Base-by-base conservation (phyloP, 1,284 basidiomycete species). In the Hemileia vastatrix region DNA sequence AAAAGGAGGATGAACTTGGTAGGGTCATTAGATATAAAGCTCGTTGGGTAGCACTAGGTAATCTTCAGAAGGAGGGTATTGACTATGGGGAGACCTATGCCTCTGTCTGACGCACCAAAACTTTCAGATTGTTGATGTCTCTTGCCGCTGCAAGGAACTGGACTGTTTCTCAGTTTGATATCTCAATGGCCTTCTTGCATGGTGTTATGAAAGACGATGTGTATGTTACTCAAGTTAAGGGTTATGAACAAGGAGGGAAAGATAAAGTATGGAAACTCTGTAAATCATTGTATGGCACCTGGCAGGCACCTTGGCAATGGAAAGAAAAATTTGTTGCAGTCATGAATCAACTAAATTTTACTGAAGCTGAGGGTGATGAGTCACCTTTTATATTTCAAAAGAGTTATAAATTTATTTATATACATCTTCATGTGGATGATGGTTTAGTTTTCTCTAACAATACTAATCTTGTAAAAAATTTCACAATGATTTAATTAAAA, bases 121-220 rank as follows among this genome's bases (percentile, higher is more conserved):
- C 52, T 33, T 8, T 54, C 8, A 54, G 40, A 36, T 3, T 40
- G 4, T 31, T 54, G 11, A 27, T 36, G 18, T 57, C 45, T 11
- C 23, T 49, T 3, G 55, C 43, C 2, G 45, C 49, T 31, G 32
- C 45, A 19, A 15, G n/a, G 11, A 18, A 23, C 9, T 48, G 23
- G 11, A 15, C 19, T 3, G 52, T 61, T 4, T 51, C 27, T 31
- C 57, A 52, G 31, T 58, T 58, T 21, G 31, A 58, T 33, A 47
- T 50, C 24, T 19, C 33, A 24, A 50, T 48, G 1, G 32, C 56
- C 2, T 58, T 58, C 18, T 21, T 58, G 4, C 48, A 51, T 36
- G 57, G 57, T 19, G 9, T 48, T 2, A 58, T 51, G 1, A 32
- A 58, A 23, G 18, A 44, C 3, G 19, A 27, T 3, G 48, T 58